Conservation (phyloP, 352 stramenopile genomes). For the Pythium rishiriense region DNA sequence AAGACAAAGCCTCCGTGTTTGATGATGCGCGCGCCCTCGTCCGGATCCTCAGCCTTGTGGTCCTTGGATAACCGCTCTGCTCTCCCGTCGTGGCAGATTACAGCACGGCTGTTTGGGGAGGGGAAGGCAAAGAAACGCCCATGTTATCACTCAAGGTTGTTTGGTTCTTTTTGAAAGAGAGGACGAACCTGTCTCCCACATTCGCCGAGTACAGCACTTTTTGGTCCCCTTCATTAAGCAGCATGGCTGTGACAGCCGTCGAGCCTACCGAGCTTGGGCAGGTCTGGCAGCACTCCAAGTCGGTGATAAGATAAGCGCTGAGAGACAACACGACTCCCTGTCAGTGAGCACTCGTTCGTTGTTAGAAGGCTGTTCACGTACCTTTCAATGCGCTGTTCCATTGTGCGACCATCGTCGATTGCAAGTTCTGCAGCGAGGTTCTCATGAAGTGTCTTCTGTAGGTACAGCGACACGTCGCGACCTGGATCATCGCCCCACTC, state of each 20-base stretch:
- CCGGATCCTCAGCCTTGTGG: slow-evolving; percentile 65
- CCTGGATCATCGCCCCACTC: no score
- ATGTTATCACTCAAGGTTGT: not conserved
- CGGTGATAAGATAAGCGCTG: slow-evolving; percentile 76
- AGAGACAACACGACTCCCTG: not conserved
- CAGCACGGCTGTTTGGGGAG: slow-evolving; percentile 76
- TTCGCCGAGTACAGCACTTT: slow-evolving; percentile 63
- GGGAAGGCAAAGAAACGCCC: slow-evolving; percentile 5
- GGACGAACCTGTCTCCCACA: slow-evolving; percentile 68
- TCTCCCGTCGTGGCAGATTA: slow-evolving; percentile 54
- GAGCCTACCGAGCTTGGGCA: slow-evolving; percentile 52
- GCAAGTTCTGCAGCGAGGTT: slow-evolving; percentile 58
- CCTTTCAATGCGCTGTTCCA: slow-evolving; percentile 66
- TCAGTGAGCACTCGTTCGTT: not conserved
- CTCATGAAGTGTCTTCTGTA: slow-evolving; percentile 67
- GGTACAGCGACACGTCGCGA: slow-evolving; percentile 62
- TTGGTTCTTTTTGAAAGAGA: no score
- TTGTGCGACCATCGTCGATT: slow-evolving; percentile 35
- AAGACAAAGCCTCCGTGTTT: slow-evolving; percentile 69
- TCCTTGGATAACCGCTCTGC: slow-evolving; percentile 67
- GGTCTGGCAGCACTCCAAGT: slow-evolving; percentile 68
- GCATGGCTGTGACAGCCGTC: slow-evolving; percentile 56
- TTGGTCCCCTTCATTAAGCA: slow-evolving; percentile 42
- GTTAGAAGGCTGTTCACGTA: no score
- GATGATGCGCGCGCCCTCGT: slow-evolving; percentile 60